Evolutionary conservation across 306 rosid genomes (phyloP).

Genomic region (Purshia tridentata): DNA sequence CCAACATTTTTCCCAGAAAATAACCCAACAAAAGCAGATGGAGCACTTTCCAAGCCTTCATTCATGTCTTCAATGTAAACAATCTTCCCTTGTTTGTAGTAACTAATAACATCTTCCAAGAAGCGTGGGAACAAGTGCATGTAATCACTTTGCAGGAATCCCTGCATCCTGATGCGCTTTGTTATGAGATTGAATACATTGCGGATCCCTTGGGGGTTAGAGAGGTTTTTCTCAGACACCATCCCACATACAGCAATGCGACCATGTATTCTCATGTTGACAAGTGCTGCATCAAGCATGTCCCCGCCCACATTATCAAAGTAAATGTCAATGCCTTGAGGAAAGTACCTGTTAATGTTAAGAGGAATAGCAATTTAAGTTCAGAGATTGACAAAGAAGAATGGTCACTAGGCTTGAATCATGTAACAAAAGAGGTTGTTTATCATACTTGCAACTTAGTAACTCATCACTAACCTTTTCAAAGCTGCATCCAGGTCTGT

Average conservation of each 20-base stretch:
- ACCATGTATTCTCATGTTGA: constrained; percentile 47
- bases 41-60: constrained; percentile 51
- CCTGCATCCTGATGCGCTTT: constrained; percentile 45
- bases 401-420: background rate
- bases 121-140: constrained; percentile 36
- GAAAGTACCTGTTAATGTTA: constrained; percentile 36
- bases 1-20: constrained; percentile 49
- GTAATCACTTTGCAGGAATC: constrained; percentile 43
- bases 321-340: constrained; percentile 57
- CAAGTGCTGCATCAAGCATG: constrained; percentile 52
- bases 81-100: constrained; percentile 44
- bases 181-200: constrained; percentile 33
- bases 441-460: background rate
- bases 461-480: constrained; percentile 42
- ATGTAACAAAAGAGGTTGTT: background rate
- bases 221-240: constrained; percentile 45
- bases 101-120: constrained; percentile 34
- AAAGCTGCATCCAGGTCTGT: constrained; percentile 49
- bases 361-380: background rate
- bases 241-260: constrained; percentile 51
- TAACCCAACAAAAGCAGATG: constrained; percentile 48
- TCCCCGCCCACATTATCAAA: constrained; percentile 60
- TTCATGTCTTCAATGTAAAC: constrained; percentile 49
- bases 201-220: constrained; percentile 32
- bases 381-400: no score